Evolutionary conservation across 257 asterid genomes (phyloP), one percentile per base, ranked within the genome.

Genomic region (Linaria vulgaris): DNA sequence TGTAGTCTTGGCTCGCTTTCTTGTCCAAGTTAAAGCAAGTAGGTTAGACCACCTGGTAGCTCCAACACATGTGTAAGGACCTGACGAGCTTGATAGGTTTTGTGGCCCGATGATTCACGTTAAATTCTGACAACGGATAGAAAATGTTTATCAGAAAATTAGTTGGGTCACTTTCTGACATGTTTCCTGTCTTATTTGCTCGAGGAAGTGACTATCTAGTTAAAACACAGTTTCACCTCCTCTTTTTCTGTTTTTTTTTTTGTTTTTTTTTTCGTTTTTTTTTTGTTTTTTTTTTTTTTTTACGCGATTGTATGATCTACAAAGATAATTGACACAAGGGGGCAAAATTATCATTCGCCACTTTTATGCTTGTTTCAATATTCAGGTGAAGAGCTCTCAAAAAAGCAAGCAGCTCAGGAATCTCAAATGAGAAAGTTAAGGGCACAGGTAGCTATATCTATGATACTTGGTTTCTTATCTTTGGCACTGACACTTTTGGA

Each of bases 361-460:
- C 59, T 63, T 60, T 1, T 54, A 59, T 64, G 75, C 61, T 44
- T 56, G 48, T 41, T 56, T 58, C 17, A 61, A 73, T 70, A 71
- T 71, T 68, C 80, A 94, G 99, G 99, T 70, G 97, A 94, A 76
- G 92, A 88, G 68, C 96, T 94, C 75, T 94, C 99, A 13, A 94
- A 94, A 84, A 94, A 94, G 78, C 99, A 94, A 72, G 99, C 99
- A 74, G 88, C 94, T 68, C 99, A 90, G 76, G 99, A 94, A 82
- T 72, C 92, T 68, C 87, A 77, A 57, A 90, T 94, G 25, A 88
- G 97, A 80, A 94, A 94, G 73, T 77, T 94, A 75, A 90, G 99
- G 81, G 95, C 97, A 71, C 99, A 88, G 96, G 97, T 94, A 75
- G 20, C 67, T 59, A 61, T 63, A 64, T 67, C 66, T 69, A 27